Base-by-base conservation (phyloP, 108 stramenopile genomes). In the Skeletonema grethae region DNA sequence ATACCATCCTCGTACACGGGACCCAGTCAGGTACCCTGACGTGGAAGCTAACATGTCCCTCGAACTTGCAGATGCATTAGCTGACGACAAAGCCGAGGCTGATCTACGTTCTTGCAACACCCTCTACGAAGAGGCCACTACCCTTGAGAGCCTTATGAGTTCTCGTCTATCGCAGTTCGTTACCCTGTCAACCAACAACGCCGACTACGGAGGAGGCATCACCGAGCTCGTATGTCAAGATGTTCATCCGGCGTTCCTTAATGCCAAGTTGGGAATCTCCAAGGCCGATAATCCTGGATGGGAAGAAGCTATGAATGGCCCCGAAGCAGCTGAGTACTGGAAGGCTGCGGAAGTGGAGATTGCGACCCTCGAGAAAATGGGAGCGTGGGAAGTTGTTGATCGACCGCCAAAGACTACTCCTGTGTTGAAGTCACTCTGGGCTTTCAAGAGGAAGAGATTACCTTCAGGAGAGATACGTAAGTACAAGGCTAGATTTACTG, bases 221-320 rank as follows among this genome's bases (percentile, higher is more conserved):
- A 46, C 46, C 46, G 46, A 46, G 16, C 46, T 46, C 16, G 9
- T 46, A 1, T 46, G 46, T 6, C 46, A 46, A 46, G 46, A 46
- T 5, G 46, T 46, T n/a, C 46, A 46, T 16, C 46, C 46, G 1
- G 15, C 16, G 16, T 46, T 46, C n/a, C 46, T 46, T 46, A 46
- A 46, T 46, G 61, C 61, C 3, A 62, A 62, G 36, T 0, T 35
- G 7, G 18, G 31, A 12, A 62, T 35, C 5, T 65, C 38, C 18
- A 25, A 48, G 2, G 70, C 67, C 0, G 75, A 84, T 3, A 79
- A 77, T 20, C 81, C 85, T 1, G 60, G 28, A 15, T 82, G 70
- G 59, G 8, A 79, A 0, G 65, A 82, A 72, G 84, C 84, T 1
- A 82, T 82, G 76, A 73, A 63, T 45, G 80, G 84, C 0, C 84